Base-by-base conservation (phyloP, 306 rosid species). In the Quercus robur region DNA sequence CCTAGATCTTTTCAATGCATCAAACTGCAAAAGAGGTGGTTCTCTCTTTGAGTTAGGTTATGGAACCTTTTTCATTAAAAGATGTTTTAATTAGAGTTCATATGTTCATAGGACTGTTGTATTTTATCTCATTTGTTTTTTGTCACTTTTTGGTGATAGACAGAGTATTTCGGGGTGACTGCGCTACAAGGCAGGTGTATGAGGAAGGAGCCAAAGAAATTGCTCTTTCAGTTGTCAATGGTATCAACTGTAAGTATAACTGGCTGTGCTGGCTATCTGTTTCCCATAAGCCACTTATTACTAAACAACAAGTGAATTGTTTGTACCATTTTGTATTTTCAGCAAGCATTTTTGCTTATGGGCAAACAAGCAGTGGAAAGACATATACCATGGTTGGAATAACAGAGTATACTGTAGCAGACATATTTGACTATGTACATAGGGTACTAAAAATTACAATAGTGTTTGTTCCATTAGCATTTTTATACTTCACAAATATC, bases 331-430 rank as follows among this genome's bases (percentile, higher is more conserved):
- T 21, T 81, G 28, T 81, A 69, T 81, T 84, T 85, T 84, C 91
- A 96, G 99, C 99, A 1, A 91, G 93, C 78, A 93, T 96, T 77
- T 96, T 96, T 88, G 99, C 99, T 54, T 96, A 96, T 71, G 99
- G 99, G 70, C 99, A 96, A 86, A 96, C 99, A 64, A 96, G 98
- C 86, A 96, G 99, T 71, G 99, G 99, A 81, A 96, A 96, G 89
- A 96, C 99, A 10, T 93, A 96, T 81, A 96, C 99, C n/a, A 96
- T 96, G 98, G 82, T 90, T 87, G 99, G 99, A 82, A 87, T 96
- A 74, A 90, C 97, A 44, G 98, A 96, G 85, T 85, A 85, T 68
- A 84, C 99, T n/a, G 97, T 86, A 23, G 91, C 93, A 52, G 99
- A 93, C 80, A 93, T 96, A 85, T 96, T 93, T 86, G 95, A 93